Evolutionary conservation across 176 grass and related monocot species (phyloP), one percentile per base, ranked within the genome.

Genomic region (Carex scoparia): DNA sequence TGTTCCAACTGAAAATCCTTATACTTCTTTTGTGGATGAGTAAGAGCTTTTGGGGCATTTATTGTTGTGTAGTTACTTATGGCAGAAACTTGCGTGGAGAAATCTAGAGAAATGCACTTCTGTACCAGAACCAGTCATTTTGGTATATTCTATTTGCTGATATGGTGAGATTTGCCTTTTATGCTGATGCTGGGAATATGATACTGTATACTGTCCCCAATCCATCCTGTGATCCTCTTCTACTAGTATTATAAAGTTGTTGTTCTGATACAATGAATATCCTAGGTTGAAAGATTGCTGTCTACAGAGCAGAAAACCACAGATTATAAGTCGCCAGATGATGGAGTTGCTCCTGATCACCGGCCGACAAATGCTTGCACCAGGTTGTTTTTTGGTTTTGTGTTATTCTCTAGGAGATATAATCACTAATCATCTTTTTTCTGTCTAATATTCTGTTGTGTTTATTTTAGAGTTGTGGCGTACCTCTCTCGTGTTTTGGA

Each of bases 401-500:
- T 82, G 61, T 67, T 77, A 54, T 53, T 31, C 14, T 61, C 65
- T 69, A 37, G 81, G 12, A 51, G 69, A n/a, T 14, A 32, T 57
- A 57, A 78, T 49, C 23, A 33, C 2, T 90, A 73, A 3, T 60
- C 59, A 68, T 33, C 70, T 70, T 57, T 90, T 58, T 33, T 81
- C 60, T 84, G 81, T 84, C 65, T 88, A 85, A 88, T 85, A 37
- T 84, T 86, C 19, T 27, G 14, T 86, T 1, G 90, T 51, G 81
- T 58, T 87, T 85, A 68, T 90, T 82, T 89, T 89, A 99, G 96
- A 88, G 91, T 95, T 94, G 96, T 99, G 72, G 93, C 91, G 61
- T 99, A 99, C 81, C 88, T 99, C 37, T 99, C 93, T 94, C 93
- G 96, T 86, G 91, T 99, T 86, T 92, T 99, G 56, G 96, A 99